phyloP scores from a whole-genome alignment of 352 stramenopile species.

The Phytophthora brassicae region DNA sequence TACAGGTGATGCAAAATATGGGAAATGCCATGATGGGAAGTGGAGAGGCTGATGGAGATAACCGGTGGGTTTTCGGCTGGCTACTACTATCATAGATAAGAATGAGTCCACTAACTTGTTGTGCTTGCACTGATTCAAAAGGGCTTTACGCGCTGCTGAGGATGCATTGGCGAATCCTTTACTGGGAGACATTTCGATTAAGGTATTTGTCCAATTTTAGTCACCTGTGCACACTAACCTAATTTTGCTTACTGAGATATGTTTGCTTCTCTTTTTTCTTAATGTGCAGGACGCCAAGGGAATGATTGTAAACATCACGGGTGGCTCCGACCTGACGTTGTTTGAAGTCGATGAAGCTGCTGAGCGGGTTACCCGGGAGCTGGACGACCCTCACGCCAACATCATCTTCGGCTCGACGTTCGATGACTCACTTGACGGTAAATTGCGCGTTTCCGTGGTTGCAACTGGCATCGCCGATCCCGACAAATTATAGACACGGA shows the following conservation, averaged over 20 bases:
- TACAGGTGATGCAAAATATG: conserved; percentile 85
- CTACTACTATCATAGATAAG: neutral
- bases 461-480: conserved; percentile 85
- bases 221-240: neutral
- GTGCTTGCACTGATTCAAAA: conserved; percentile 15
- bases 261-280: neutral
- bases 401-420: conserved; percentile 90
- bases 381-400: conserved; percentile 86
- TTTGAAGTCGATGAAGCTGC: conserved; percentile 90
- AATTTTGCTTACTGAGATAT: neutral
- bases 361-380: conserved; percentile 84
- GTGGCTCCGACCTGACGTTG: conserved; percentile 92
- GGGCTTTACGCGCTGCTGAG: conserved; percentile 81
- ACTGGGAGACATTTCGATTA: conserved; percentile 89
- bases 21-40: conserved; percentile 91
- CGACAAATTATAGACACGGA: conserved; percentile 68
- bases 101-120: conserved; percentile 8
- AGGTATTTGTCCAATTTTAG: conserved; percentile 33
- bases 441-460: conserved; percentile 85
- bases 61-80: conserved; percentile 42
- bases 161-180: conserved; percentile 86
- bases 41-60: conserved; percentile 90
- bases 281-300: conserved; percentile 79
- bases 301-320: conserved; percentile 95
- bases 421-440: conserved; percentile 77